phyloP scores from a whole-genome alignment of 805 yeast genomes.

The Komagataella kurtzmanii region DNA sequence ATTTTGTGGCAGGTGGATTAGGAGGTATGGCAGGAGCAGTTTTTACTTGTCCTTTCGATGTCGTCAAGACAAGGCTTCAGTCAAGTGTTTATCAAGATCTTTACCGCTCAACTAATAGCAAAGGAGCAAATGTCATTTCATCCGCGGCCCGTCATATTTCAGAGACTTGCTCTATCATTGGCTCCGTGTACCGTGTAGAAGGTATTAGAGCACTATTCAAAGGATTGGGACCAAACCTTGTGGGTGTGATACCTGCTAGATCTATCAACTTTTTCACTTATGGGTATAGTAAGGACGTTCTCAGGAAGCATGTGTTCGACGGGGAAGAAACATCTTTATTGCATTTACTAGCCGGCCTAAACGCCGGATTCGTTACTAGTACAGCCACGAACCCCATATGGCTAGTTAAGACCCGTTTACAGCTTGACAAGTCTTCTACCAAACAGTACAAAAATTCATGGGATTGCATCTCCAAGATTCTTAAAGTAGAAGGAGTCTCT shows the following conservation, averaged over 20 bases:
- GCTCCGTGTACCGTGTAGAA: conserved; percentile 56
- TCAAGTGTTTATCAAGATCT: conserved; percentile 63
- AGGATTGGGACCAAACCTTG: conserved; percentile 93
- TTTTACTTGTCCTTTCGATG: conserved; percentile 89
- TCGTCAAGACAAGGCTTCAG: conserved; percentile 90
- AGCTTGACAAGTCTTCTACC: conserved; percentile 58
- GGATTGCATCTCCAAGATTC: conserved; percentile 66
- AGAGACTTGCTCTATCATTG: conserved; percentile 68
- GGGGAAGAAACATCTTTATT: conserved; percentile 76
- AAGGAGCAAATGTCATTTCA: conserved; percentile 17
- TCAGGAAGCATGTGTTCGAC: conserved; percentile 52
- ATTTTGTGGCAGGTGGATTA: conserved; percentile 81
- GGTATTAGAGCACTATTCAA: conserved; percentile 82
- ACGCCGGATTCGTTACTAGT: conserved; percentile 89
- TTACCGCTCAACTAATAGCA: conserved; percentile 28
- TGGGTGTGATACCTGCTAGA: conserved; percentile 97
- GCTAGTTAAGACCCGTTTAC: conserved; percentile 90
- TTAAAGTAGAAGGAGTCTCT: conserved; percentile 61
- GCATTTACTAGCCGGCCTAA: conserved; percentile 74
- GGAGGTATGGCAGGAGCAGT: conserved; percentile 99
- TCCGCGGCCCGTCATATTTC: conserved; percentile 49
- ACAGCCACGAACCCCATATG: conserved; percentile 97
- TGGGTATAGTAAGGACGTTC: conserved; percentile 76
- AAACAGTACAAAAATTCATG: conserved; percentile 68
- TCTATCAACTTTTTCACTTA: conserved; percentile 93